Evolutionary conservation across 306 rosid genomes (phyloP), one percentile per base, ranked within the genome.

Genomic region (Vachellia collinsii): DNA sequence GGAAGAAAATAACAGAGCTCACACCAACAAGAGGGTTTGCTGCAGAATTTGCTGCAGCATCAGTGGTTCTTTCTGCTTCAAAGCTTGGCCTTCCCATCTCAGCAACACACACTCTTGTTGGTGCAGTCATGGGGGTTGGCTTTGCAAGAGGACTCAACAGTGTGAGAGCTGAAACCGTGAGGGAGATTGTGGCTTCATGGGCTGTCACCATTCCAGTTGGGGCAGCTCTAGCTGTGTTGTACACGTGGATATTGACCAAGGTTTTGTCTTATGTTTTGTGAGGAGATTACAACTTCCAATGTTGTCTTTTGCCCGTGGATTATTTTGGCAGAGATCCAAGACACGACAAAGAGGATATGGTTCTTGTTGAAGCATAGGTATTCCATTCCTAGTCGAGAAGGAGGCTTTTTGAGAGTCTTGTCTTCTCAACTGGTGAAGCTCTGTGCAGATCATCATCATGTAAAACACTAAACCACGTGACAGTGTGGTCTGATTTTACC

Each of bases 11-110:
- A 51, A 95, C 99, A 58, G 96, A 93, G 81, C 93, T 93, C 56
- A 95, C 99, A 34, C 99, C 99, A 8, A 95, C 99, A 0, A 88
- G 99, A 85, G 99, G 99, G 54, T 93, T 95, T 86, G 99, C 92
- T 36, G 94, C 91, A 4, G 94, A 92, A 39, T 93, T 95, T 86
- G 99, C 92, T 36, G 94, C 91, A 4, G 94, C 94, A 39, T 88
- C 88, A 0, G 92, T 90, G 68, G 94, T 90, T 76, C 79, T 90
- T 4, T 81, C 82, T 72, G 94, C 94, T 3, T 90, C 94, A 4
- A 88, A 88, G 84, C 85, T 90, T 16, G 92, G 88, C 25, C 80
- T 85, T 12, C 92, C 94, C 11, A 90, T 90, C 74, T 88, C 94
- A 3, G 92, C 92, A 66, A 90, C 92, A 0, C 94, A 90, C 77